Evolutionary conservation across 306 rosid genomes (phyloP), one percentile per base, ranked within the genome.

Genomic region (barrel medic (Medicago truncatula)): DNA sequence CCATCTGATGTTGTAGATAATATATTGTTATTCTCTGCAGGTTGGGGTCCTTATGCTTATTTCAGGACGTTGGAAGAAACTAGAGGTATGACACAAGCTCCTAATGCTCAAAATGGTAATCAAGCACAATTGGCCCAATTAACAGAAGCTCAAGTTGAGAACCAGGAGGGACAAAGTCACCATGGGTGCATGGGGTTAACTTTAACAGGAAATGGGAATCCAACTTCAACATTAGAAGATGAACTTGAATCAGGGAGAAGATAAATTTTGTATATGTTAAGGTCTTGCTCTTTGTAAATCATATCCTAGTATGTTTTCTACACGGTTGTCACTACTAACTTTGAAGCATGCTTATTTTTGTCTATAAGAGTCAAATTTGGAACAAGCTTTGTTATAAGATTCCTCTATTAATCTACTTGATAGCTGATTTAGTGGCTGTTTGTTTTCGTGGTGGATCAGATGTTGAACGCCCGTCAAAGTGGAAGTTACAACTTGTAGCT

Each of bases 41-140:
- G 98, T 1, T 90, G 97, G 97, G 98, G 97, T 36, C 97, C 98
- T 17, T 91, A 93, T 76, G 96, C 98, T 25, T 91, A 87, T 83
- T 91, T 91, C 44, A 80, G 70, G 74, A 81, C 52, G 85, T 50
- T 89, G 83, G 96, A 89, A 82, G 89, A 83, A 58, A 75, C 85
- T 0, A 54, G 78, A 57, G 58, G 72, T 5, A 65, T 53, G 56
- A 58, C 84, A 49, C 84, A 78, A 41, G 68, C 44, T 54, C 41
- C 76, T 74, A 77, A 61, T 78, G 69, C 64, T 52, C 86, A 68
- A 47, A 57, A 73, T 70, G 71, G 25, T 81, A 56, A 5, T 56
- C 76, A 49, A 34, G 36, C 36, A 4, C 36, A 31, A 31, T 3
- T 31, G 36, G 36, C 36, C 36, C 36, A 31, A 3, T 31, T 31